phyloP scores from a whole-genome alignment of 495 filamentous ascomycete species.

The Lasiosphaeria miniovina region DNA sequence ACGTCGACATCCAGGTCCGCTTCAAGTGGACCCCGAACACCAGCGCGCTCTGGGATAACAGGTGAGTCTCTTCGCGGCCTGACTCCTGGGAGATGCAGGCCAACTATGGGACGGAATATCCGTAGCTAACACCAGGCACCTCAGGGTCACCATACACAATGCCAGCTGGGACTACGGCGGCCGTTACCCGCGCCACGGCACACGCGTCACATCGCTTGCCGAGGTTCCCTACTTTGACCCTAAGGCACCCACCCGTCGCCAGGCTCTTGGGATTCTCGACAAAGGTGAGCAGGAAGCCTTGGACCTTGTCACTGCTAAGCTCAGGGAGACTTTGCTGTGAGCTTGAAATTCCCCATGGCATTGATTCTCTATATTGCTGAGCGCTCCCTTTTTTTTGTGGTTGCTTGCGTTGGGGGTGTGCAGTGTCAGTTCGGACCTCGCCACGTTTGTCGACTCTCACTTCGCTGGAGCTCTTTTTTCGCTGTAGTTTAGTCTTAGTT shows the following conservation, averaged over 20 bases:
- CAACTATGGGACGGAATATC: background rate
- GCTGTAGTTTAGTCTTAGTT: too few relatives aligned
- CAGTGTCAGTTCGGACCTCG: too few relatives aligned
- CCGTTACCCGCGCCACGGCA: slow-evolving; percentile 58
- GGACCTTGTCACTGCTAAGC: background rate
- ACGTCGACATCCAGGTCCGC: slow-evolving; percentile 65
- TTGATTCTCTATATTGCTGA: too few relatives aligned
- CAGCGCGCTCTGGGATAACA: slow-evolving; percentile 63
- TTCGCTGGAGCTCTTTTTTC: too few relatives aligned
- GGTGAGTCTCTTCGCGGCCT: slow-evolving; percentile 37
- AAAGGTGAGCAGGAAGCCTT: slow-evolving; percentile 34
- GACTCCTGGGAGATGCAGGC: background rate
- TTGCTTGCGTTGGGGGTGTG: too few relatives aligned
- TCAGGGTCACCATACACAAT: slow-evolving; percentile 65
- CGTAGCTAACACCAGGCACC: background rate
- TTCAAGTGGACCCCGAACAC: slow-evolving; percentile 63
- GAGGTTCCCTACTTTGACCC: slow-evolving; percentile 63
- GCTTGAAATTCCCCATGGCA: too few relatives aligned
- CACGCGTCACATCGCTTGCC: slow-evolving; percentile 62
- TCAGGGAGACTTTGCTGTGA: too few relatives aligned
- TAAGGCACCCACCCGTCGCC: slow-evolving; percentile 55
- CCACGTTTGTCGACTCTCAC: too few relatives aligned
- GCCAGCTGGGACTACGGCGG: slow-evolving; percentile 67
- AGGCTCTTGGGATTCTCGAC: slow-evolving; percentile 52
- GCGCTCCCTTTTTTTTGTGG: too few relatives aligned